Base-by-base conservation (phyloP, 1,284 basidiomycete species). In the Rhizoctonia solani region DNA sequence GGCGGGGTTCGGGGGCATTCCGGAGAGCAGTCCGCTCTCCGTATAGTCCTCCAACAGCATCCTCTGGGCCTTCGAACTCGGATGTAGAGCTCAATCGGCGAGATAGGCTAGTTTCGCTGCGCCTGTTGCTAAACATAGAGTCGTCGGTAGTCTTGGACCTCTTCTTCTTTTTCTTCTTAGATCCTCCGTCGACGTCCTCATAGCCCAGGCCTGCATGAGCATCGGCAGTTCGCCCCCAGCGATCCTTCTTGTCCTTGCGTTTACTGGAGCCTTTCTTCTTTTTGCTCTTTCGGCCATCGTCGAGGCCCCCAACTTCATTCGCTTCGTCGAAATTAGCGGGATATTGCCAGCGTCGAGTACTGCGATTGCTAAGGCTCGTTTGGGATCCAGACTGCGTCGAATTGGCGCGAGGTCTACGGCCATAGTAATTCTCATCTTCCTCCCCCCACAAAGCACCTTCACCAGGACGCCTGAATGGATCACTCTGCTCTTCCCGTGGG, bases 341-440 rank as follows among this genome's bases (percentile, higher is more conserved):
- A 75, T 92, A 92, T 70, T 82, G 88, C 90, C 90, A 92, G 59
- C 90, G 81, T n/a, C n/a, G n/a, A n/a, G n/a, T n/a, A n/a, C n/a
- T n/a, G 32, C 85, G 81, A 29, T 80, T 81, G 3, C 78, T 74
- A 46, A 66, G 50, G 21, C 55, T 69, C 19, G 77, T 75, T 39
- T 75, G 75, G 25, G 73, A 41, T 73, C 74, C 30, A 74, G 69
- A 72, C 76, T 77, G 73, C 9, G 39, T 70, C 77, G 68, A 74
- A 41, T 37, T 58, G 69, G 46, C 80, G 30, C 41, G 59, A 66
- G 81, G 79, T 9, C 77, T 71, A 50, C 72, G 73, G 70, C 76
- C 73, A 72, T 92, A 92, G 74, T 84, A 92, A 6, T 79, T 79
- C 78, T 92, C 90, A 27, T 92, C 90, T 50, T 85, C 83, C 23